A percentile compares a stretch with the other conserved stretches of the same genome.
phyloP scores from a whole-genome alignment of 192 early-diverging fungal species.

The Backusella macrospora region DNA sequence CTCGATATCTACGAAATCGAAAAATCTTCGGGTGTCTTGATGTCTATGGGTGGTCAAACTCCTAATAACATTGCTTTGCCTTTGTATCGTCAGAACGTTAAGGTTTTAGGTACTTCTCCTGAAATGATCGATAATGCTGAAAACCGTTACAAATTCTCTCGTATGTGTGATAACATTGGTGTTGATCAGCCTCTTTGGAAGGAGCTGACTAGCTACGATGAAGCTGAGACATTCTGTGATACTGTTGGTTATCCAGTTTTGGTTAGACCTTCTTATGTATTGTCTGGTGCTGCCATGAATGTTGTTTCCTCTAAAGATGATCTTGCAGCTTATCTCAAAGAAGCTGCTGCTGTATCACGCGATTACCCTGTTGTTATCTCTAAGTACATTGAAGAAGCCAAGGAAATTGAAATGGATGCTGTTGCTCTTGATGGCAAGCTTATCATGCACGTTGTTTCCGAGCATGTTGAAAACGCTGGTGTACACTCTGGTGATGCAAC shows the following conservation, averaged over 20 bases:
- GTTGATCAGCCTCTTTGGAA: conserved; percentile 98
- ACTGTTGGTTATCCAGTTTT: conserved; percentile 94
- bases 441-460: conserved; percentile 92
- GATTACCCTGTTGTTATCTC: conserved; percentile 97
- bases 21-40: conserved; percentile 83
- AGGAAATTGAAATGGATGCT: conserved; percentile 99
- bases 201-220: conserved; percentile 86
- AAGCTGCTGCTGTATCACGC: conserved; percentile 92
- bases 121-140: conserved; percentile 97
- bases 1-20: conserved; percentile 97
- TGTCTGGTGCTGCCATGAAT: conserved; percentile 99
- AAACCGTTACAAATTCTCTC: conserved; percentile 97
- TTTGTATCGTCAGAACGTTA: conserved; percentile 88
- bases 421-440: conserved; percentile 93
- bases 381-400: conserved; percentile 97
- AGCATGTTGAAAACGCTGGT: conserved; percentile 99
- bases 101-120: conserved; percentile 93
- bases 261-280: conserved; percentile 96
- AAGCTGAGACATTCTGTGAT: conserved; percentile 88
- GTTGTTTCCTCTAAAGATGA: conserved; percentile 87
- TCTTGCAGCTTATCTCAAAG: conserved; percentile 80
- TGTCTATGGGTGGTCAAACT: conserved; percentile 96
- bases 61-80: conserved; percentile 98
- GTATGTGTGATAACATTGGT: conserved; percentile 93
- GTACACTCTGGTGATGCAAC: conserved; percentile 99